Conservation (phyloP, 345 rosid species). For the Anastatica hierochuntica region DNA sequence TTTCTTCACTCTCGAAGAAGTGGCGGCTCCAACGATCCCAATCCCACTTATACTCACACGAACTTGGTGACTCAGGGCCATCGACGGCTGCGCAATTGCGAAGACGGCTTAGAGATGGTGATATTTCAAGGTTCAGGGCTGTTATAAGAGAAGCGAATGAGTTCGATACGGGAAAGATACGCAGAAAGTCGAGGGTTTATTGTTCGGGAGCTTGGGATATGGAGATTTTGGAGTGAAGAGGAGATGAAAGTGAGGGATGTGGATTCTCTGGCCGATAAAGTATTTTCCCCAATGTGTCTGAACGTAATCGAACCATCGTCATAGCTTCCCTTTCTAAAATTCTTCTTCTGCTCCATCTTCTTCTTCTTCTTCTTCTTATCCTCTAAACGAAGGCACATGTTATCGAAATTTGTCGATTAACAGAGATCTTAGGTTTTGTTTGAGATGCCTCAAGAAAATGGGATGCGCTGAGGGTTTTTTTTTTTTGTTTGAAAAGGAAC, state of each 20-base stretch:
- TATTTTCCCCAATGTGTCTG: no score
- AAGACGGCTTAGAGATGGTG: slow-evolving; percentile 30
- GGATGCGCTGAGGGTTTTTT: no score
- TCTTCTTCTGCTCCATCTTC: no score
- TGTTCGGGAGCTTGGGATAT: slow-evolving; percentile 17
- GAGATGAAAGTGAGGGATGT: slow-evolving; percentile 32
- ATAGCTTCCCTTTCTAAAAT: no score
- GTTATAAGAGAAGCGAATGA: slow-evolving; percentile 14
- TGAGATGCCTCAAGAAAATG: no score
- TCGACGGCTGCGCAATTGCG: slow-evolving; percentile 29
- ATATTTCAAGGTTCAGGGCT: slow-evolving; percentile 22
- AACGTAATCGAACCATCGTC: no score
- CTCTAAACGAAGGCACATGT: no score
- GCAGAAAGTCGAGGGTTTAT: slow-evolving; percentile 20
- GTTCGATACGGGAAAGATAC: slow-evolving; percentile 5
- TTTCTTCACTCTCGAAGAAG: slow-evolving; percentile 67
- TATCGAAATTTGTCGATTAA: no score
- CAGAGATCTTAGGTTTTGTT: no score
- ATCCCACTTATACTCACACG: slow-evolving; percentile 64
- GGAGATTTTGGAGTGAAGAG: slow-evolving; percentile 18
- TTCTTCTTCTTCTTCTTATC: no score
- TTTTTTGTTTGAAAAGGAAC: no score
- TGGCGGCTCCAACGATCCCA: slow-evolving; percentile 89
- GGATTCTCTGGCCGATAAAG: slow-evolving; percentile 31
- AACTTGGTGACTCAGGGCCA: slow-evolving; percentile 16